phyloP scores from a whole-genome alignment of 192 early-diverging fungal genomes.

The Coemansia sp. region DNA sequence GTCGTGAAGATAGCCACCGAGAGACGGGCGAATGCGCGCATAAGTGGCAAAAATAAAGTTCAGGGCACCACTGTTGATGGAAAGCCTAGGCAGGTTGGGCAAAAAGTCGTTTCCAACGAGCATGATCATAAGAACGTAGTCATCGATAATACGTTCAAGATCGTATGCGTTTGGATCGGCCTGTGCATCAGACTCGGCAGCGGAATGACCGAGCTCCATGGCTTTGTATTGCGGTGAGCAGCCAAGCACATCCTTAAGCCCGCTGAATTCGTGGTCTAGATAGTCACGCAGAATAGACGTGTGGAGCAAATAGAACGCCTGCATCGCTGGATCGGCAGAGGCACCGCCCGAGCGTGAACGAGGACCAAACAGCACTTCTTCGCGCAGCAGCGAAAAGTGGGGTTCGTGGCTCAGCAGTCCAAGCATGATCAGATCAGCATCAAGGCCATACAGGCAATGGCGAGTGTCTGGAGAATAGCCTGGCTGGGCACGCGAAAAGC shows the following conservation, averaged over 20 bases:
- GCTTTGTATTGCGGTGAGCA: conserved; percentile 56
- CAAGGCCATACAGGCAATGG: conserved; percentile 96
- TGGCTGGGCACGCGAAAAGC: conserved; percentile 76
- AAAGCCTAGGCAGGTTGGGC: conserved; percentile 90
- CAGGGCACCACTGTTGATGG: conserved; percentile 90
- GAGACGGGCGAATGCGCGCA: conserved; percentile 63
- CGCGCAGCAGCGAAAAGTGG: conserved; percentile 93
- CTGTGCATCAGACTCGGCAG: not conserved
- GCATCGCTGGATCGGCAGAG: conserved; percentile 41
- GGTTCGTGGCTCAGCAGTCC: conserved; percentile 95
- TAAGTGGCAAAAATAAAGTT: conserved; percentile 71
- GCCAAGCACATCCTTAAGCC: conserved; percentile 39
- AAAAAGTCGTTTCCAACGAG: conserved; percentile 99
- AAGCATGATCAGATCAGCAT: conserved; percentile 98
- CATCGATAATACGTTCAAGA: conserved; percentile 94
- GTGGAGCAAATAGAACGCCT: conserved; percentile 79
- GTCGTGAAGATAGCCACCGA: conserved; percentile 89
- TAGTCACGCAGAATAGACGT: conserved; percentile 90
- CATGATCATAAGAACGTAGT: conserved; percentile 91
- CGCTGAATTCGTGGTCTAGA: conserved; percentile 81
- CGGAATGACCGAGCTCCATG: conserved; percentile 28
- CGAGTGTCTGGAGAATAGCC: conserved; percentile 86
- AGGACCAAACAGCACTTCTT: conserved; percentile 85
- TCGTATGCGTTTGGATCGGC: conserved; percentile 61
- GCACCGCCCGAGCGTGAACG: conserved; percentile 26